Conservation (phyloP, 2,329 filamentous ascomycete genomes). For the Fusarium marasasianum region DNA sequence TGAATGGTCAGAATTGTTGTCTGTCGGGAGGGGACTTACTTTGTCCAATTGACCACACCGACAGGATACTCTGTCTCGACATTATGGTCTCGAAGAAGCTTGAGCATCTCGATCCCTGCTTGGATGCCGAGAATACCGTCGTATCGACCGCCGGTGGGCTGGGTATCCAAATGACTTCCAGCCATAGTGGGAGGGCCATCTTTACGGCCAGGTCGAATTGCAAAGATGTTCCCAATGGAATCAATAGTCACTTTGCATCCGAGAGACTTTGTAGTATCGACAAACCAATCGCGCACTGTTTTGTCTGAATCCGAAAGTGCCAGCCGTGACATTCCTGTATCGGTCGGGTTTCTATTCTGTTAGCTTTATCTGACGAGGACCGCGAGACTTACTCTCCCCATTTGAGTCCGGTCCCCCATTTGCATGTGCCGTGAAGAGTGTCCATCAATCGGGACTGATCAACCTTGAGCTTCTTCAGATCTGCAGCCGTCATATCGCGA, state of each 20-base stretch:
- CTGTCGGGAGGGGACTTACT: conserved; percentile 49
- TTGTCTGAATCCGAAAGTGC: conserved; percentile 77
- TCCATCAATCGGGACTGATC: conserved; percentile 36
- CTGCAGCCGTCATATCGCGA: conserved; percentile 28
- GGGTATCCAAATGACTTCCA: conserved; percentile 75
- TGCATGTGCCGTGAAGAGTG: conserved; percentile 35
- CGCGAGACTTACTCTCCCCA: conserved; percentile 31
- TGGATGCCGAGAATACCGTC: conserved; percentile 81
- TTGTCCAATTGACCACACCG: conserved; percentile 82
- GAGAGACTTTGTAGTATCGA: conserved; percentile 66
- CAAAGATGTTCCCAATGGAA: conserved; percentile 84
- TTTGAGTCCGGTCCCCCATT: conserved; percentile 29
- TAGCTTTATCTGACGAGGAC: neutral
- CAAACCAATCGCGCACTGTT: conserved; percentile 79
- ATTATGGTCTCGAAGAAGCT: conserved; percentile 71
- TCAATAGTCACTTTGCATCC: conserved; percentile 76
- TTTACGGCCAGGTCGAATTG: conserved; percentile 70
- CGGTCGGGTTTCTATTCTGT: conserved; percentile 46
- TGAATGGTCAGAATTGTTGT: conserved; percentile 43
- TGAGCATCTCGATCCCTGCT: conserved; percentile 78
- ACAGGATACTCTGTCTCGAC: conserved; percentile 76
- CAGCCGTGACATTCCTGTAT: conserved; percentile 82
- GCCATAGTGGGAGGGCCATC: conserved; percentile 72
- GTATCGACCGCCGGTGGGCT: conserved; percentile 73
- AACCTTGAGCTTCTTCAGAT: conserved; percentile 34